A percentile compares a stretch with the other conserved stretches of the same genome.
phyloP scores from a whole-genome alignment of 768 basidiomycete genomes.

The Xerocomus potaroensis region DNA sequence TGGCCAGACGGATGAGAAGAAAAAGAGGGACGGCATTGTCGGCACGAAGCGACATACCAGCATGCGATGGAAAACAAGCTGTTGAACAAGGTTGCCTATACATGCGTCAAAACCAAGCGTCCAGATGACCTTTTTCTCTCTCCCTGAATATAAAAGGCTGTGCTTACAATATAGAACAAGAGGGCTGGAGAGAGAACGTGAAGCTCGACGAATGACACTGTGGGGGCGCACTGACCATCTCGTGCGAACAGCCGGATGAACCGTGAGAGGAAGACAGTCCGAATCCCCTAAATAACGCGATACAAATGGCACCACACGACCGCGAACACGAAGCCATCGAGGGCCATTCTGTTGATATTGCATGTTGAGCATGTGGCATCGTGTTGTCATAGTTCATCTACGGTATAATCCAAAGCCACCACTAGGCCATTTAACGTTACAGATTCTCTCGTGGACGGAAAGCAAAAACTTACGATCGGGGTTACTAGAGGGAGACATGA shows the following conservation, averaged over 20 bases:
- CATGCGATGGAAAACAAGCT: not conserved
- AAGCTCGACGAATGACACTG: no score
- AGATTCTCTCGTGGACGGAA: not conserved
- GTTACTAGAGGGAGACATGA: not conserved
- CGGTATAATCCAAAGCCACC: constrained; percentile 3
- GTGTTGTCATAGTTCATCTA: not conserved
- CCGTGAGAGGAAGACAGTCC: not conserved
- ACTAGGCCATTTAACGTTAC: constrained; percentile 5
- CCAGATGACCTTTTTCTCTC: no score
- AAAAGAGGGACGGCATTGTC: not conserved
- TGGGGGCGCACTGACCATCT: constrained; percentile 5
- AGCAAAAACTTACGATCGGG: constrained; percentile 1
- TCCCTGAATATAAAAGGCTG: no score
- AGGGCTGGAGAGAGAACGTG: not conserved
- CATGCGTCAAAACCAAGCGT: not conserved
- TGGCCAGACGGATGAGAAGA: not conserved
- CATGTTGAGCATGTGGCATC: not conserved
- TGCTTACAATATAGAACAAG: constrained; percentile 17
- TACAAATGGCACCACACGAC: constrained; percentile 5
- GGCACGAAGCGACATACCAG: not conserved
- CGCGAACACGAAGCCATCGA: constrained; percentile 14
- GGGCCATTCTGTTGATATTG: not conserved
- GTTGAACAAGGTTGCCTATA: not conserved
- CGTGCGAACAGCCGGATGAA: constrained; percentile 4
- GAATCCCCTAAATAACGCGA: not conserved